phyloP scores from a whole-genome alignment of 2,329 filamentous ascomycete species.

The Fusarium stilboides region DNA sequence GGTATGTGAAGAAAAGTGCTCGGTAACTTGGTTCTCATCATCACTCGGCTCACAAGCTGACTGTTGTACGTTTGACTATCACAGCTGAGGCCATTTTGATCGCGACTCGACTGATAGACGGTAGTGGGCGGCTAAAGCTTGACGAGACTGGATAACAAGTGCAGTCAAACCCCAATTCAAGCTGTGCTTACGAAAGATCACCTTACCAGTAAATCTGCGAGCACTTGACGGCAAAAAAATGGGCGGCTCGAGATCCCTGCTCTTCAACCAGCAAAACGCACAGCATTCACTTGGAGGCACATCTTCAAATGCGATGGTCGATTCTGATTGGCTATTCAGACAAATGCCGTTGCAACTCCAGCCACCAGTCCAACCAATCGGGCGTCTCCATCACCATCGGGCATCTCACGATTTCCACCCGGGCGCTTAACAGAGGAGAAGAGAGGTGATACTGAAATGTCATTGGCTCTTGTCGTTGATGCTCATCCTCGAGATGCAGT shows the following conservation, averaged over 20 bases:
- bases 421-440: constrained; percentile 53
- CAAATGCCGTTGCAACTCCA: constrained; percentile 34
- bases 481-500: constrained; percentile 28
- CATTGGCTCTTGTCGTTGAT: constrained; percentile 48
- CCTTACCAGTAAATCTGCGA: constrained; percentile 33
- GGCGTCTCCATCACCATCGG: constrained; percentile 29
- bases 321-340: constrained; percentile 46
- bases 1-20: neutral
- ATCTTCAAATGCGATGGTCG: constrained; percentile 27
- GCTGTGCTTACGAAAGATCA: constrained; percentile 19
- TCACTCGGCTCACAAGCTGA: constrained; percentile 17
- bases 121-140: constrained; percentile 37
- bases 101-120: constrained; percentile 37
- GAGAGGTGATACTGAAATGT: constrained; percentile 36
- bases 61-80: constrained; percentile 1
- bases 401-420: constrained; percentile 45
- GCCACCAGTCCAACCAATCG: constrained; percentile 49
- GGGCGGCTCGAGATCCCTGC: constrained; percentile 29
- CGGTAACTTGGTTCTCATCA: neutral
- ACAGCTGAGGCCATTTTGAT: constrained; percentile 34
- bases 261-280: constrained; percentile 27
- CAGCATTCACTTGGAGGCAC: constrained; percentile 36
- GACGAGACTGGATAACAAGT: constrained; percentile 28
- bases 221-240: constrained; percentile 28
- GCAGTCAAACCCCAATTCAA: constrained; percentile 9